Evolutionary conservation across 192 early-diverging fungal species (phyloP), one percentile per base, ranked within the genome.

Genomic region (Backusella mclennaniae): DNA sequence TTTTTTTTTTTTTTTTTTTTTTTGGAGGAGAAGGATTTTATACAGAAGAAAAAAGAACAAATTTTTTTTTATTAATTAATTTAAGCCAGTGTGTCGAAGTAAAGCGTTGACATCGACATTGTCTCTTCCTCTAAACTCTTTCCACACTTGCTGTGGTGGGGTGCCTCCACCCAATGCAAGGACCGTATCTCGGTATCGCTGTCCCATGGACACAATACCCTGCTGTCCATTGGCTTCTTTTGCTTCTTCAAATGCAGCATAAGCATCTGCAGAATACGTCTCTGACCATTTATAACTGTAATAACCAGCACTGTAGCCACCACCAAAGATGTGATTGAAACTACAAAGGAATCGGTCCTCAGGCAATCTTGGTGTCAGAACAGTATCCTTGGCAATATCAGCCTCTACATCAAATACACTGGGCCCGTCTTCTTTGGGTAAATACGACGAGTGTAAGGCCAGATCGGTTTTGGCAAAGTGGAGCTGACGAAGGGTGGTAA

Each of bases 251-350:
- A 90, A 80, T 1, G 87, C 88, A 6, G 84, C 88, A 80, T 89
- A 90, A 0, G 86, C 88, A 77, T 90, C 89, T 9, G 89, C 89
- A 29, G 88, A 89, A 69, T 87, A 90, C 0, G 86, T 85, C 71
- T 90, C 88, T 17, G 87, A 88, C 76, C 85, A 90, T 78, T 89
- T 89, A 81, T 90, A 90, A 15, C 88, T 82, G 71, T 90, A 90
- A 71, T 90, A 90, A 0, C 89, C 89, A 3, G 87, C 88, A 42
- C 81, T 80, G 70, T 90, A 90, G 0, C 85, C 88, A 21, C 87
- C 87, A 0, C 84, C 88, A 80, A 89, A 90, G 73, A 90, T 88
- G 74, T 90, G 88, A 26, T 75, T 85, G 33, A 90, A 90, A 3
- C 84, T 79, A 73, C 87, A 89, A n/a, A 90, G 66, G 77, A 87